Percentiles rank a stretch among this genome's conserved stretches.
These are phyloP conservation scores for Micractinium sp. DNA, from an alignment of 139 green algal species.

Conservation along the genomic window DNA sequence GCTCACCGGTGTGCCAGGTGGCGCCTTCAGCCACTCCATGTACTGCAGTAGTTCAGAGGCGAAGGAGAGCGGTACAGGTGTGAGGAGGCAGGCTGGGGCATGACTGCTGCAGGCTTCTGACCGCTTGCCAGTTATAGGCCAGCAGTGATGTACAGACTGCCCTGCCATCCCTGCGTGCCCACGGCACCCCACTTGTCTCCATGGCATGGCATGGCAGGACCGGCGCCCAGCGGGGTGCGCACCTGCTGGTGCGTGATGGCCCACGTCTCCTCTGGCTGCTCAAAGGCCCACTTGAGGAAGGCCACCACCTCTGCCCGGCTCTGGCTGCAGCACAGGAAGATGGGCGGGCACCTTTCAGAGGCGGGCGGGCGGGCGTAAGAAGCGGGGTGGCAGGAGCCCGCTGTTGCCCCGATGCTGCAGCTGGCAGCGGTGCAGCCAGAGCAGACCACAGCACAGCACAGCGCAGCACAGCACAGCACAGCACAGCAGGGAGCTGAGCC, in stretches of 20 bases:
- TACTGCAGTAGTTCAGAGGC: neutral
- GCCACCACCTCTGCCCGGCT: neutral
- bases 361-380: neutral
- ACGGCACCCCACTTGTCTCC: neutral
- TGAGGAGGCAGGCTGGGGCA: neutral
- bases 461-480: neutral
- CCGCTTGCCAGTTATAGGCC: neutral
- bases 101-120: too few relatives aligned
- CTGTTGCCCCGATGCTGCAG: neutral
- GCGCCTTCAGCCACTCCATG: neutral
- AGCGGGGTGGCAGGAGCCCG: neutral
- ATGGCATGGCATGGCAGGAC: neutral
- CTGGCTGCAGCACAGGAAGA: neutral
- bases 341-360: neutral
- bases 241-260: slow-evolving; percentile 9
- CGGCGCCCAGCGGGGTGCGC: neutral
- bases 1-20: neutral
- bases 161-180: neutral
- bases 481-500: neutral
- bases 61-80: neutral
- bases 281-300: slow-evolving; percentile 2
- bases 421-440: neutral
- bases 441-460: neutral
- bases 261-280: slow-evolving; percentile 13
- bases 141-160: neutral